Percentiles rank a stretch among this genome's conserved stretches.
Conservation (phyloP, 371 early-diverging fungal genomes). For the Parasitella parasitica region DNA sequence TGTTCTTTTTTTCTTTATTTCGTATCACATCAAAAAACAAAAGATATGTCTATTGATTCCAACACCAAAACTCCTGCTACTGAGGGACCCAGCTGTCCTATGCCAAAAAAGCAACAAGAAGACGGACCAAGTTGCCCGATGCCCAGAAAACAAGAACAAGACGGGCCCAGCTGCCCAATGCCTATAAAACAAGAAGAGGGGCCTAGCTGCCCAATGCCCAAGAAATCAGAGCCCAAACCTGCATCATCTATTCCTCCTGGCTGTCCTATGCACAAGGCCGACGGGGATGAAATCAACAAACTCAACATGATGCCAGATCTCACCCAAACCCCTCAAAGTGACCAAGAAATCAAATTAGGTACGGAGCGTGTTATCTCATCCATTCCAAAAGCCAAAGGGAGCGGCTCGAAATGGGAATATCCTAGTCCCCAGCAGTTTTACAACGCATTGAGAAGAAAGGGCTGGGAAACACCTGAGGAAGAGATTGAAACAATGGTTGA, state of each 20-base stretch:
- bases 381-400: conserved; percentile 55
- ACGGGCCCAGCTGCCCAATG: background rate
- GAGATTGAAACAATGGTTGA: conserved; percentile 92
- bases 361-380: conserved; percentile 70
- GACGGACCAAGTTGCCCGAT: conserved; percentile 4
- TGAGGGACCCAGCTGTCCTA: conserved; percentile 5
- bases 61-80: background rate
- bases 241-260: conserved; percentile 10
- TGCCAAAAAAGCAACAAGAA: conserved; percentile 3
- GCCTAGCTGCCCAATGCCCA: conserved; percentile 55
- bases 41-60: background rate
- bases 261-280: conserved; percentile 53
- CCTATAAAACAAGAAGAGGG: background rate
- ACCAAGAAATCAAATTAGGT: conserved; percentile 69
- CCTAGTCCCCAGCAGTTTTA: conserved; percentile 96
- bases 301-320: conserved; percentile 86
- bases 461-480: conserved; percentile 89
- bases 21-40: background rate
- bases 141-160: background rate
- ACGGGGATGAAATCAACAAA: conserved; percentile 58
- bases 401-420: conserved; percentile 81
- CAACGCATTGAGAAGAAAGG: conserved; percentile 92
- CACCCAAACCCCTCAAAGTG: conserved; percentile 63
- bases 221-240: conserved; percentile 23
- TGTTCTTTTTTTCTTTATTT: background rate